Base-by-base conservation (phyloP, 495 filamentous ascomycete genomes). In the Cairneyella variabilis region DNA sequence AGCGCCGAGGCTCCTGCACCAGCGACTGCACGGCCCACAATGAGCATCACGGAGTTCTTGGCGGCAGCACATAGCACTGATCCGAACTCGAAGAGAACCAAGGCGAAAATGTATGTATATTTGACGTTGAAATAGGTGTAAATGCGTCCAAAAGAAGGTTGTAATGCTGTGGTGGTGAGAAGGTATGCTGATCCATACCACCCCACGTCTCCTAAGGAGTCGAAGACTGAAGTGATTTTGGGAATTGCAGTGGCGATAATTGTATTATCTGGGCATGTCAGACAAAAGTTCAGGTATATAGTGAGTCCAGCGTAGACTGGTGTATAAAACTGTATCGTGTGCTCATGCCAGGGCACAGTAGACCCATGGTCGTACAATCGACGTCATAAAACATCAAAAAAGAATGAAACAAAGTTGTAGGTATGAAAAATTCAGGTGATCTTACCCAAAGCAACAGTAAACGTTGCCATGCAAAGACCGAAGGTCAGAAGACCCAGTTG, bases 71-170 rank as follows among this genome's bases (percentile, higher is more conserved):
- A 86, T 23, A 86, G 67, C 5, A 73, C 73, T 3, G 83, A 85
- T 9, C 82, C 91, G 11, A 95, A 41, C 61, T 96, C 90, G 67
- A 97, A 96, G 56, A 96, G 65, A 45, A 69, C 66, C 48, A 96
- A 83, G 27, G 89, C 88, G 16, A 63, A 56, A 9, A 96, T 68
- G 62, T 85, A 96, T 14, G 83, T 76, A 21, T 56, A 69, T 65
- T 85, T 80, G 16, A 78, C 63, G 18, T 67, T 63, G 50, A 70
- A 73, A 44, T 64, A 69, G 39, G 55, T 61, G 53, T 58, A 64
- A 26, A 83, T 66, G 26, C 70, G 73, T 37, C 78, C 79, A 28
- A 67, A 75, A 17, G 79, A 59, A 2, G 77, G 74, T 28, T 78
- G 72, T 16, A 80, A 63, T 20, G 69, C 65, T 14, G 73, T 72